Conservation (phyloP, 2,329 filamentous ascomycete genomes). For the Stachybotrys elegans region DNA sequence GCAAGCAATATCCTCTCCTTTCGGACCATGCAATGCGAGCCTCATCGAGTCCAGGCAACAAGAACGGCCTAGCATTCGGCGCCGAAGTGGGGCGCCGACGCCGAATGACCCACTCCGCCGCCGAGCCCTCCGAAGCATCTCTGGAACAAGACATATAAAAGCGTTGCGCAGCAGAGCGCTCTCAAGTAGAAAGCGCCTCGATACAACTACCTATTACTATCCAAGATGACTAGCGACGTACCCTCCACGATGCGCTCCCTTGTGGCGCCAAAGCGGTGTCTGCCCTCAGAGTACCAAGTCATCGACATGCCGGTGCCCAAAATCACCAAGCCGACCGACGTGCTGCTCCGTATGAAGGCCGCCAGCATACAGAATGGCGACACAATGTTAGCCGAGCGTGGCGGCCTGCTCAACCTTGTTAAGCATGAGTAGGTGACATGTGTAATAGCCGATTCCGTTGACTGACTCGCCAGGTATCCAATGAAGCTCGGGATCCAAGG, state of each 20-base stretch:
- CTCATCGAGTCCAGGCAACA: too few relatives aligned
- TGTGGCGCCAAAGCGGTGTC: constrained; percentile 32
- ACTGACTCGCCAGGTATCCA: constrained; percentile 13
- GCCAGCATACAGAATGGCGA: constrained; percentile 30
- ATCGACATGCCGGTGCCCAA: constrained; percentile 35
- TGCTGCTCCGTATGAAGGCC: constrained; percentile 36
- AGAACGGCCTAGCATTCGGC: too few relatives aligned
- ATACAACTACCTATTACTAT: not conserved
- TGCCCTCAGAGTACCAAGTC: constrained; percentile 33
- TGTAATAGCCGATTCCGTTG: too few relatives aligned
- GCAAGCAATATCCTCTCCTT: too few relatives aligned
- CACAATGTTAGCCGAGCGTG: constrained; percentile 20
- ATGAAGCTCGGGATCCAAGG: constrained; percentile 22
- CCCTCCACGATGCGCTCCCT: constrained; percentile 39
- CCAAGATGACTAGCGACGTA: constrained; percentile 21
- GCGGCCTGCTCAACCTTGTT: constrained; percentile 17
- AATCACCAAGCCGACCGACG: constrained; percentile 36
- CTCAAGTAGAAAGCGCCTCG: not conserved
- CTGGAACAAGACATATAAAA: not conserved
- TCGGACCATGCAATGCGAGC: too few relatives aligned
- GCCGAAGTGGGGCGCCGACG: not conserved
- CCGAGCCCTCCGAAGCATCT: not conserved
- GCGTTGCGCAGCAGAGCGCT: not conserved
- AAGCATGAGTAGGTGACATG: constrained; percentile 19
- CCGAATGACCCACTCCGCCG: not conserved